Base-by-base conservation (phyloP, 805 yeast genomes). In the Schizosaccharomyces lindneri region DNA sequence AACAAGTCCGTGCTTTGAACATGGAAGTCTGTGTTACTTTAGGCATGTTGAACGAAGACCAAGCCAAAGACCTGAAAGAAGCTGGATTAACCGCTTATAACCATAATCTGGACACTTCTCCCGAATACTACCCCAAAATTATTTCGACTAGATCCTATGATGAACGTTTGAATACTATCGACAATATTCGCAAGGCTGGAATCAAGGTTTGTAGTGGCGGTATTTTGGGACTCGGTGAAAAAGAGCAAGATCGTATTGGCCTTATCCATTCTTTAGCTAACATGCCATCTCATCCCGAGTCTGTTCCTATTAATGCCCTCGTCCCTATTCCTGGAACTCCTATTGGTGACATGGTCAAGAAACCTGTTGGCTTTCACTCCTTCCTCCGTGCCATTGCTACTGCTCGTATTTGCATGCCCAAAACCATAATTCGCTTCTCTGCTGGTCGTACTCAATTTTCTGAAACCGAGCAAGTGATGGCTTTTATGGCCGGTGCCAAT, bases 361-460 rank as follows among this genome's bases (percentile, higher is more conserved):
- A 84, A 51, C 71, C 75, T n/a, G 36, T 51, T 6, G 19, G 36
- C 19, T 78, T 82, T 63, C 87, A 84, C 61, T 78, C 77, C 24
- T 77, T 85, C 41, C 71, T 85, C 41, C 77, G 83, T 69, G 83
- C 89, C 3, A 76, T 85, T 63, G 85, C 89, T 1, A 82, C 89
- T 2, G 90, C 89, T 0, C 76, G 93, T 65, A 70, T 85, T 27
- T 72, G 82, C 43, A 85, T 85, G 88, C 93, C 93, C 1, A 72
- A 73, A 51, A 73, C 85, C 0, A 83, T 84, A 60, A 79, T 85
- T 63, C 76, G 93, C 64, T 73, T 85, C 61, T 88, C 90, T 2
- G 93, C 93, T 6, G 93, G 93, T 0, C 76, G 93, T 64, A 83
- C 83, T 69, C 81, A 87, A 24, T 84, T 85, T 89, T 82, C 80